These are phyloP conservation scores for Aspergillus mulundensis DNA, from an alignment of 495 filamentous ascomycete species.

Conservation along the genomic window DNA sequence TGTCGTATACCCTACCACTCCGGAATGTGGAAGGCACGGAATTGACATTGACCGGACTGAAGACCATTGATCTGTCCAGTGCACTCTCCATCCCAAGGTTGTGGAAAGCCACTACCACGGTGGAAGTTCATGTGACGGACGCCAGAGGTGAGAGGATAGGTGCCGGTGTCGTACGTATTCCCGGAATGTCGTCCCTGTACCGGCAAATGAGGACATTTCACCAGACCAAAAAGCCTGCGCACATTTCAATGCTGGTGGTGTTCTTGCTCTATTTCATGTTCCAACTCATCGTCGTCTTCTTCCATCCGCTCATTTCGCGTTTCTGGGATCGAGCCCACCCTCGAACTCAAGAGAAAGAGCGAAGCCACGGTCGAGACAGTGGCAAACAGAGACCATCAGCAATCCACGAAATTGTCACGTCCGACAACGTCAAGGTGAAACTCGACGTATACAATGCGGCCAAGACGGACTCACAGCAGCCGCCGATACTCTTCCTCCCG, in stretches of 20 bases:
- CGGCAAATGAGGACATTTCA: constrained; percentile 55
- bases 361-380: neutral
- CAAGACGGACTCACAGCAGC: neutral
- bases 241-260: neutral
- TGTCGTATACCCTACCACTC: constrained; percentile 62
- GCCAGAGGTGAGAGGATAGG: constrained; percentile 45
- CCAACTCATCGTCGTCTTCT: constrained; percentile 51
- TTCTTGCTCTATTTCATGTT: constrained; percentile 51
- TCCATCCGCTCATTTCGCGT: constrained; percentile 45
- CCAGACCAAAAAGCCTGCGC: too few species aligned
- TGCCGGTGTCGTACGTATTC: constrained; percentile 57
- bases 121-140: constrained; percentile 51
- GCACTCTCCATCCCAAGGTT: constrained; percentile 49
- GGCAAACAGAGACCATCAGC: neutral
- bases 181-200: constrained; percentile 45
- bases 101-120: constrained; percentile 61
- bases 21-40: constrained; percentile 44
- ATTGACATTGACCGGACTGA: constrained; percentile 58
- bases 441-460: constrained; percentile 8
- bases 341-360: neutral
- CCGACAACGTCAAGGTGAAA: neutral
- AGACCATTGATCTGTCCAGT: constrained; percentile 57
- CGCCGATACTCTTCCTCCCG: constrained; percentile 17
- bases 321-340: constrained; percentile 3
- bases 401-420: neutral